phyloP scores from a whole-genome alignment of 169 alveolate genomes.

The Babesia gibsoni region DNA sequence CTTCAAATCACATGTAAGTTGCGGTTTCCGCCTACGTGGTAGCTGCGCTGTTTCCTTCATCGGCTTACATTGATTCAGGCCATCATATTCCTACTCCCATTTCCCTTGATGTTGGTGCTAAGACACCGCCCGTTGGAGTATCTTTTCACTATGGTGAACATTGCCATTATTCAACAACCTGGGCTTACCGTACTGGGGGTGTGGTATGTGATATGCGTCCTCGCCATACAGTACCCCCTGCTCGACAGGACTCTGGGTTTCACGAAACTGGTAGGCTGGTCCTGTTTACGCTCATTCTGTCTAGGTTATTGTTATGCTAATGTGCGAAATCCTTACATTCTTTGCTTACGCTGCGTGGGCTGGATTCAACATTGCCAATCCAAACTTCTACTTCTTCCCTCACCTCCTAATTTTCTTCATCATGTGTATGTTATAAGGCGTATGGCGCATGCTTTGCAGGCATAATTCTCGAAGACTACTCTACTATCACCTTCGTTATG shows the following conservation, averaged over 20 bases:
- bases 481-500: conserved; percentile 14
- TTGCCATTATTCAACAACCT: conserved; percentile 24
- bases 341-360: conserved; percentile 45
- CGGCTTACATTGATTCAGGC: too few relatives aligned
- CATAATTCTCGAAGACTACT: conserved; percentile 56
- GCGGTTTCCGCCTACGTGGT: not conserved
- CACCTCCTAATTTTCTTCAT: conserved; percentile 37
- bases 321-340: conserved; percentile 30
- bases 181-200: conserved; percentile 46
- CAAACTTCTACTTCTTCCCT: conserved; percentile 63
- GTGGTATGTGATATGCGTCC: conserved; percentile 24
- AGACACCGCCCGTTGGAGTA: conserved; percentile 48
- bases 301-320: conserved; percentile 27
- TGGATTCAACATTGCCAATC: conserved; percentile 54
- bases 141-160: conserved; percentile 25
- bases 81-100: conserved; percentile 38
- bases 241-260: conserved; percentile 49
- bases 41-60: not conserved
- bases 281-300: too few relatives aligned
- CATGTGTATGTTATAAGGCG: conserved; percentile 28
- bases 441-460: not conserved
- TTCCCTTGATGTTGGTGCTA: conserved; percentile 49
- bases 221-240: conserved; percentile 43
- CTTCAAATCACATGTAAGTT: conserved; percentile 52
- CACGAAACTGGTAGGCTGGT: conserved; percentile 42